A percentile compares a stretch with the other conserved stretches of the same genome.
These are phyloP conservation scores for Theileria equi DNA, from an alignment of 169 alveolate species.

Conservation along the genomic window DNA sequence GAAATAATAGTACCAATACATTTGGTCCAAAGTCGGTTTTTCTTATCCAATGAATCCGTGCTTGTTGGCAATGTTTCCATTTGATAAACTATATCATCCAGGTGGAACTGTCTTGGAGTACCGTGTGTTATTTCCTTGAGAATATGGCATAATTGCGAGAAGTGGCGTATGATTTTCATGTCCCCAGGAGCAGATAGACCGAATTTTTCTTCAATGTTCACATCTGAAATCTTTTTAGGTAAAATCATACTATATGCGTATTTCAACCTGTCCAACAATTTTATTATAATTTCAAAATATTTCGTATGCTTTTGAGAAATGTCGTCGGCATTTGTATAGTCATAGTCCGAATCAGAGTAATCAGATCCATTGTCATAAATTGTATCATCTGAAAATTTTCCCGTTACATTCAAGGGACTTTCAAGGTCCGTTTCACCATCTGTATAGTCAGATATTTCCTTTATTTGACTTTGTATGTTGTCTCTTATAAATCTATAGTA, in stretches of 20 bases:
- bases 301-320: slow-evolving; percentile 11
- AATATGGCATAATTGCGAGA: slow-evolving; percentile 16
- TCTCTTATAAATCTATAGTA: background rate
- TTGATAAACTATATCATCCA: slow-evolving; percentile 49
- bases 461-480: background rate
- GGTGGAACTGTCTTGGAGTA: slow-evolving; percentile 11
- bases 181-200: background rate
- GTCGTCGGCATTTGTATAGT: slow-evolving; percentile 19
- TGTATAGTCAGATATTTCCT: background rate
- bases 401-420: background rate
- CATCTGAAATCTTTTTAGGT: background rate
- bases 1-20: slow-evolving; percentile 35
- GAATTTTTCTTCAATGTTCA: background rate
- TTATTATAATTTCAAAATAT: slow-evolving; percentile 29
- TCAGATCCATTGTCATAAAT: too few species aligned
- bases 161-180: slow-evolving; percentile 49
- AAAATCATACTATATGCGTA: background rate
- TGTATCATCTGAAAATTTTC: background rate
- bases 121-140: slow-evolving; percentile 25
- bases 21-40: slow-evolving; percentile 17
- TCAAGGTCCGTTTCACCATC: background rate
- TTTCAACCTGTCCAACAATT: slow-evolving; percentile 12
- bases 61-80: slow-evolving; percentile 21
- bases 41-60: slow-evolving; percentile 19
- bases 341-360: background rate